Evolutionary conservation across 345 rosid species (phyloP), one percentile per base, ranked within the genome.

Genomic region (Ailanthus altissimus): DNA sequence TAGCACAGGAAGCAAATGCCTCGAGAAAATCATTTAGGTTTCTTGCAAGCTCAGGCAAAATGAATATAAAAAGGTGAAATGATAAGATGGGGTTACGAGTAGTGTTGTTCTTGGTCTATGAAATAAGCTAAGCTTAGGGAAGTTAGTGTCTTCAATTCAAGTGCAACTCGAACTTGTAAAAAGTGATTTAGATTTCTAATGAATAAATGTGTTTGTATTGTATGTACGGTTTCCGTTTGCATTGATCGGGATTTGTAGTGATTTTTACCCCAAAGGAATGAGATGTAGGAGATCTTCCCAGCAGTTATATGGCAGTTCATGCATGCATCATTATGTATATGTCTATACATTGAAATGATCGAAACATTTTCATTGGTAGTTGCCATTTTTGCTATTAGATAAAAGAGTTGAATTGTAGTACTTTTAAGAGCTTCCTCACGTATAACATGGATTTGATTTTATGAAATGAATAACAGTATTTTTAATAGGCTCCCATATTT

Each of bases 1-100:
- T 23, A 67, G 62, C 6, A 60, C n/a, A 60, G 87, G 90, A 76
- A 84, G 85, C 93, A 88, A 79, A 14, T 58, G 69, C 87, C 85
- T 89, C 83, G 91, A 60, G 67, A 70, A 51, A 23, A 75, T 10
- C 81, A 63, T 18, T 74, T 26, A 36, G 67, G 70, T 83, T 80
- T 72, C 86, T 77, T 86, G 12, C 6, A 72, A 59, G 61, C 32
- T 88, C 80, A 74, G 85, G 78, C 85, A 80, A 54, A n/a, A 21
- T 9, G 64, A 36, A 49, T 38, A 28, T 14, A 26, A 53, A 74
- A 47, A 20, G 59, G 21, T 56, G 38, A 32, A 8, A 56, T n/a
- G 59, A 21, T 53, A 20, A 53, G 2, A 9, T 16, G 23, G 8
- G 3, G 23, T 53, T 53, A n/a, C 58, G 16, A 0, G 32, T 23